These are phyloP conservation scores for Phytophthora rubi DNA, from an alignment of 352 stramenopile genomes.

Conservation along the genomic window DNA sequence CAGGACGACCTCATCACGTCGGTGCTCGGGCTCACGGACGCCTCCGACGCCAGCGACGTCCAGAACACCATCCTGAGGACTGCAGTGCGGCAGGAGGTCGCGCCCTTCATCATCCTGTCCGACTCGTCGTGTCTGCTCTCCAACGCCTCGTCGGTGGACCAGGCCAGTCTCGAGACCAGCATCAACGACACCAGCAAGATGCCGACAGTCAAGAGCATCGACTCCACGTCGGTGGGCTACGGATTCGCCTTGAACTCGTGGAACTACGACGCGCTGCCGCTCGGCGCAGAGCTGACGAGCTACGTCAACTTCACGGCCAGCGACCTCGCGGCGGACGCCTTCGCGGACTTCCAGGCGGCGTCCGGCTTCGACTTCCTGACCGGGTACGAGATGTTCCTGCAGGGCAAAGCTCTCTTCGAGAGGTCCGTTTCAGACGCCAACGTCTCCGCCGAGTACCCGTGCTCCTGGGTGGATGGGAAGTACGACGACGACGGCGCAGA, in stretches of 20 bases:
- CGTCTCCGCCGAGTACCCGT: constrained; percentile 38
- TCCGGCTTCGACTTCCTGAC: constrained; percentile 34
- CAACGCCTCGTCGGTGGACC: constrained; percentile 1
- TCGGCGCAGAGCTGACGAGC: constrained; percentile 20
- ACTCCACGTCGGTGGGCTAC: constrained; percentile 45
- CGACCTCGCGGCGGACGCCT: constrained; percentile 4
- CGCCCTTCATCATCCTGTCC: constrained; percentile 39
- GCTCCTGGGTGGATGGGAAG: constrained; percentile 36
- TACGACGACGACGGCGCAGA: constrained; percentile 16
- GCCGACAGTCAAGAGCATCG: constrained; percentile 37
- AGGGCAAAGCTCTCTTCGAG: constrained; percentile 52
- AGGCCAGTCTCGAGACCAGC: constrained; percentile 12
- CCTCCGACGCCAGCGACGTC: constrained; percentile 19
- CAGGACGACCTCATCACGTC: constrained; percentile 35
- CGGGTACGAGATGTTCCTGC: constrained; percentile 49
- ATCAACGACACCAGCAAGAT: constrained; percentile 34
- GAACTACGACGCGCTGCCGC: constrained; percentile 51
- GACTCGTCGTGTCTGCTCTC: constrained; percentile 36
- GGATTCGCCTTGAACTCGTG: constrained; percentile 47
- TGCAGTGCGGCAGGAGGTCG: constrained; percentile 32
- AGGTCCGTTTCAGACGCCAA: constrained; percentile 45
- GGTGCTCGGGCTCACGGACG: neutral
- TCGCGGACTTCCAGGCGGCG: constrained; percentile 25
- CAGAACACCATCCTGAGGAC: constrained; percentile 49
- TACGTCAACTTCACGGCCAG: constrained; percentile 23